These are phyloP conservation scores for Misopates orontium DNA, from an alignment of 257 asterid species.

Conservation along the genomic window DNA sequence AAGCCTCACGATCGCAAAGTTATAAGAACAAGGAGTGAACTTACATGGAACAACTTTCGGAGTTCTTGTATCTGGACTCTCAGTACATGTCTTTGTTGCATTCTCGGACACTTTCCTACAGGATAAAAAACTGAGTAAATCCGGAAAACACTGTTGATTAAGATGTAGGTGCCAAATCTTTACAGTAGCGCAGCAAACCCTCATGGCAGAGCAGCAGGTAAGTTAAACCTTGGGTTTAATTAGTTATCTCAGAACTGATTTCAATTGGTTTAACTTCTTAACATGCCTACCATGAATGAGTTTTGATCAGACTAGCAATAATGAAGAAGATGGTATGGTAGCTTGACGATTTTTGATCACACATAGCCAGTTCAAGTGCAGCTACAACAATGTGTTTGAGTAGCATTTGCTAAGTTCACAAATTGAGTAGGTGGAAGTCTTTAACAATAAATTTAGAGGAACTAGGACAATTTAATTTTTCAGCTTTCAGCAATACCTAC, in stretches of 20 bases:
- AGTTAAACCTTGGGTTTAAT: constrained; percentile 1
- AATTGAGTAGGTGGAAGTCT: not conserved
- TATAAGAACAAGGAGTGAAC: constrained; percentile 33
- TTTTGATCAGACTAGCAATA: too few relatives aligned
- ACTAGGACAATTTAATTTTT: not conserved
- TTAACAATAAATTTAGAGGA: not conserved
- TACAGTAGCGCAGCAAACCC: constrained; percentile 12
- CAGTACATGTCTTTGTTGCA: constrained; percentile 41
- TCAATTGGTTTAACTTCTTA: constrained; percentile 17
- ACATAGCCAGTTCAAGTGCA: constrained; percentile 16
- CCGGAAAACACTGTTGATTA: constrained; percentile 21
- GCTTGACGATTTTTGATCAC: too few relatives aligned
- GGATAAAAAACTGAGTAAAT: constrained; percentile 27
- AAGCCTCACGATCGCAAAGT: constrained; percentile 15
- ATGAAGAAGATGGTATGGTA: too few relatives aligned
- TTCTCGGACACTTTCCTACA: constrained; percentile 57
- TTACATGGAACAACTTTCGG: constrained; percentile 47
- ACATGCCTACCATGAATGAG: constrained; percentile 3
- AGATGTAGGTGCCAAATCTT: constrained; percentile 20
- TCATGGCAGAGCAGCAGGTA: constrained; percentile 24
- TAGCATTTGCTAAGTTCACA: not conserved
- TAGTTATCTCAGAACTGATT: constrained; percentile 18
- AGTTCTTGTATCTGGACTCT: constrained; percentile 37
- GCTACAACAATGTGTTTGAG: constrained; percentile 3
- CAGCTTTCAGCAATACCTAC: constrained; percentile 12